Conservation (phyloP, 1,284 basidiomycete genomes). For the Heliocybe sulcata region DNA sequence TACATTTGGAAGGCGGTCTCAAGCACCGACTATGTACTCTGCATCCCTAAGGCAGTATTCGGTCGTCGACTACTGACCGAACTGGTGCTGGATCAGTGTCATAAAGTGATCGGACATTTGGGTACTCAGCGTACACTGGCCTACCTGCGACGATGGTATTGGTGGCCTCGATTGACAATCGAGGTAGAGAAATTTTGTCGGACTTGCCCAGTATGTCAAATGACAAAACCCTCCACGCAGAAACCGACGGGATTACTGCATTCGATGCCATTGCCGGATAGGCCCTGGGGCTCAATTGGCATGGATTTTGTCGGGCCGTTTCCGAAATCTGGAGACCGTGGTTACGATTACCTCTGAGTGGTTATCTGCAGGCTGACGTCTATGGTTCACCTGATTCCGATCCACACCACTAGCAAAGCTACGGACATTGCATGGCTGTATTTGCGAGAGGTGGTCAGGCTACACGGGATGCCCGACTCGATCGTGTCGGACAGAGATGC, state of each 20-base stretch:
- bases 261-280: conserved; percentile 14
- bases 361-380: conserved; percentile 15
- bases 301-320: conserved; percentile 23
- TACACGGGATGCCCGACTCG: conserved; percentile 26
- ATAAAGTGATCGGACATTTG: conserved; percentile 6
- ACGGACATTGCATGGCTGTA: conserved; percentile 24
- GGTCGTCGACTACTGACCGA: conserved; percentile 8
- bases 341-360: conserved; percentile 15
- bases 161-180: conserved; percentile 5
- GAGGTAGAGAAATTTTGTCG: conserved; percentile 14
- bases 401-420: conserved; percentile 18
- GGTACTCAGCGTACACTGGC: conserved; percentile 3
- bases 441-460: conserved; percentile 20
- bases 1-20: neutral
- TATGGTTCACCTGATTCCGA: conserved; percentile 14
- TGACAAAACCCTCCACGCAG: conserved; percentile 11
- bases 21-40: conserved; percentile 8
- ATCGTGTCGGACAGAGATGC: conserved; percentile 26
- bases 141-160: conserved; percentile 9
- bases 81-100: conserved; percentile 6
- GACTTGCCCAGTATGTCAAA: conserved; percentile 17
- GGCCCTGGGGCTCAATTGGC: conserved; percentile 16
- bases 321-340: conserved; percentile 5
- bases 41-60: conserved; percentile 19
- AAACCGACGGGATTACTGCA: conserved; percentile 16